A percentile compares a stretch with the other conserved stretches of the same genome.
Conservation (phyloP, 2,329 filamentous ascomycete species). For the Pyrenophora graminea region DNA sequence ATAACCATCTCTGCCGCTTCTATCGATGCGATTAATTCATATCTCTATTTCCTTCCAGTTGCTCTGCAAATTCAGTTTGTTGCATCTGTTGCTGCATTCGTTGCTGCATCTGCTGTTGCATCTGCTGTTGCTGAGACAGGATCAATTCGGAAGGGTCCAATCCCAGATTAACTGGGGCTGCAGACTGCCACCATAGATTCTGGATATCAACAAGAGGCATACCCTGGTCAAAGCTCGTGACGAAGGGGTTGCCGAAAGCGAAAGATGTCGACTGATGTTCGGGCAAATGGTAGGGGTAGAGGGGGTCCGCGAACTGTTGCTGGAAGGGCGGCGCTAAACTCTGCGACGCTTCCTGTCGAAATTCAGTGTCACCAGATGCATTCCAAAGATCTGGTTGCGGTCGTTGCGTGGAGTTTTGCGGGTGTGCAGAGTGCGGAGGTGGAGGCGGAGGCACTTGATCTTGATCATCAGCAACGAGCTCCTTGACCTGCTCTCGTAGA, state of each 20-base stretch:
- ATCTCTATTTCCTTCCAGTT: background rate
- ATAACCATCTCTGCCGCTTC: background rate
- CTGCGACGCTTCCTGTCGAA: background rate
- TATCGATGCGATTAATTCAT: background rate
- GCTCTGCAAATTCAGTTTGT: background rate
- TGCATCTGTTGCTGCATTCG: conserved; percentile 5
- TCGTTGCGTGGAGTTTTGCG: background rate
- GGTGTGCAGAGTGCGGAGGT: background rate
- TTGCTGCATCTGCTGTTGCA: conserved; percentile 5
- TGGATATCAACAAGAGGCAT: conserved; percentile 17
- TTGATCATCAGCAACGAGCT: conserved; percentile 11
- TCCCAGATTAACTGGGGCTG: background rate
- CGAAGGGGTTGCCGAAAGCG: conserved; percentile 27
- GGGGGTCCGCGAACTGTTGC: background rate
- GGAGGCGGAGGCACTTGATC: background rate
- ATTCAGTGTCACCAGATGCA: background rate
- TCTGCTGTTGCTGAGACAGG: conserved; percentile 3
- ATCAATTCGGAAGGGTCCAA: background rate
- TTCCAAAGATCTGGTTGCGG: conserved; percentile 1
- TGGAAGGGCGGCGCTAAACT: background rate
- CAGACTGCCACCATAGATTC: conserved; percentile 13
- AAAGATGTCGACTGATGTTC: background rate
- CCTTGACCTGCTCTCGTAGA: conserved; percentile 18
- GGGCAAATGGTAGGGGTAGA: background rate
- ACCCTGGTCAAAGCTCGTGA: conserved; percentile 28